phyloP scores from a whole-genome alignment of 768 basidiomycete species.

The Suillus subaureus region DNA sequence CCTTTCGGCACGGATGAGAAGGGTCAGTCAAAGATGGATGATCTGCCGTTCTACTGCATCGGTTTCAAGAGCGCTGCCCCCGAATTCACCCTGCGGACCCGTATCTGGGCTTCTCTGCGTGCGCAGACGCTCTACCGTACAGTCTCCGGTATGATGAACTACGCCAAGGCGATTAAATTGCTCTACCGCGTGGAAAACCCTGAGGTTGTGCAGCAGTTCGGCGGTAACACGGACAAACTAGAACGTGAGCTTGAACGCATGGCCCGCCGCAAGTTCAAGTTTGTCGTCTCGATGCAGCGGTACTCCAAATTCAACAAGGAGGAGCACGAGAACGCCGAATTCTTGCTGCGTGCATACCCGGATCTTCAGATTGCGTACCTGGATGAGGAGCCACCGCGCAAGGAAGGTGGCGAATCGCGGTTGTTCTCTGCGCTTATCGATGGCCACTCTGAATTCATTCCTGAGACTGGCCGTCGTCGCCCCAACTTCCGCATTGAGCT shows the following conservation, averaged over 20 bases:
- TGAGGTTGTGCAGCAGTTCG: slow-evolving; percentile 96
- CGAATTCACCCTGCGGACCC: slow-evolving; percentile 96
- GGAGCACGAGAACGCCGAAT: slow-evolving; percentile 98
- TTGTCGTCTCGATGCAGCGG: slow-evolving; percentile 98
- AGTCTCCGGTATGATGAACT: slow-evolving; percentile 99
- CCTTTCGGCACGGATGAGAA: slow-evolving; percentile 84
- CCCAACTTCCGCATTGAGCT: slow-evolving; percentile 99
- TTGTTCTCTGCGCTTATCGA: slow-evolving; percentile 97
- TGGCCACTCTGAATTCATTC: slow-evolving; percentile 94
- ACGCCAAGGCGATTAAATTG: slow-evolving; percentile 98
- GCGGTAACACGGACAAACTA: slow-evolving; percentile 95
- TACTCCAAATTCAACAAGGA: slow-evolving; percentile 99
- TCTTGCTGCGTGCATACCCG: slow-evolving; percentile 94
- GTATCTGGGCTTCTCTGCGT: slow-evolving; percentile 98
- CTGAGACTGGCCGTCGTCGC: slow-evolving; percentile 82
- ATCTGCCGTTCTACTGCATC: slow-evolving; percentile 96
- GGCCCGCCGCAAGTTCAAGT: slow-evolving; percentile 98
- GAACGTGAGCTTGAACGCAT: slow-evolving; percentile 97
- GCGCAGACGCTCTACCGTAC: slow-evolving; percentile 99
- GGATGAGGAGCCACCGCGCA: slow-evolving; percentile 92
- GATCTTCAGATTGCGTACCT: slow-evolving; percentile 98
- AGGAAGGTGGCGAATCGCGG: slow-evolving; percentile 93
- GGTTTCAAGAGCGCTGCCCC: slow-evolving; percentile 99
- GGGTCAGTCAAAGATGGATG: slow-evolving; percentile 79
- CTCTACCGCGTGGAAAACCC: slow-evolving; percentile 99